Percentiles rank a stretch among this genome's conserved stretches.
Conservation (phyloP, 2,329 filamentous ascomycete genomes). For the Neoascochyta sp. region DNA sequence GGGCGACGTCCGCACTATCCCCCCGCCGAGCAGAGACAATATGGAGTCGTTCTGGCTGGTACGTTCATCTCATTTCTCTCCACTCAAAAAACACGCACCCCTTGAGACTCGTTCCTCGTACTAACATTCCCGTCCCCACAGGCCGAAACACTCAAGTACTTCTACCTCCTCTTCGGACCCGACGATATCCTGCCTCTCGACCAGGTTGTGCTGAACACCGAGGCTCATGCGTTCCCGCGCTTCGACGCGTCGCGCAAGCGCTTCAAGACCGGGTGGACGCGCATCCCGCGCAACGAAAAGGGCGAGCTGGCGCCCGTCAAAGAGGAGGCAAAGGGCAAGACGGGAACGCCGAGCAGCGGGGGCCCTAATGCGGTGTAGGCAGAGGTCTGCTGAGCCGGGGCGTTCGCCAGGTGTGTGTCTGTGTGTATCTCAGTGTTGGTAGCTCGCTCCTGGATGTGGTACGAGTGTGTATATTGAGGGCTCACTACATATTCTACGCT, state of each 20-base stretch:
- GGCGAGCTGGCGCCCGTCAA: constrained; percentile 25
- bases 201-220: constrained; percentile 89
- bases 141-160: constrained; percentile 97
- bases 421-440: too few species aligned
- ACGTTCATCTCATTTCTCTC: constrained; percentile 37
- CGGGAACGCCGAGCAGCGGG: too few species aligned
- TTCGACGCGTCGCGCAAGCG: constrained; percentile 72
- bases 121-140: constrained; percentile 34
- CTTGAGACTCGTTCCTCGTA: background rate
- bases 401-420: too few species aligned
- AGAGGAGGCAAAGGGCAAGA: constrained; percentile 2
- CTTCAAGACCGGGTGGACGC: constrained; percentile 77
- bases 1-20: constrained; percentile 67
- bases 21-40: constrained; percentile 72
- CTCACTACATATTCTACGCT: too few species aligned
- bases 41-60: constrained; percentile 99
- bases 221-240: constrained; percentile 83
- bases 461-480: too few species aligned
- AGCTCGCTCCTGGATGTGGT: too few species aligned
- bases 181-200: constrained; percentile 79
- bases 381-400: too few species aligned
- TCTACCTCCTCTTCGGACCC: constrained; percentile 90
- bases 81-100: background rate
- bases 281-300: constrained; percentile 55
- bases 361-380: too few species aligned